Percentiles rank a stretch among this genome's conserved stretches.
These are phyloP conservation scores for Penicillium brasilianum DNA, from an alignment of 2,329 filamentous ascomycete genomes.

Conservation along the genomic window DNA sequence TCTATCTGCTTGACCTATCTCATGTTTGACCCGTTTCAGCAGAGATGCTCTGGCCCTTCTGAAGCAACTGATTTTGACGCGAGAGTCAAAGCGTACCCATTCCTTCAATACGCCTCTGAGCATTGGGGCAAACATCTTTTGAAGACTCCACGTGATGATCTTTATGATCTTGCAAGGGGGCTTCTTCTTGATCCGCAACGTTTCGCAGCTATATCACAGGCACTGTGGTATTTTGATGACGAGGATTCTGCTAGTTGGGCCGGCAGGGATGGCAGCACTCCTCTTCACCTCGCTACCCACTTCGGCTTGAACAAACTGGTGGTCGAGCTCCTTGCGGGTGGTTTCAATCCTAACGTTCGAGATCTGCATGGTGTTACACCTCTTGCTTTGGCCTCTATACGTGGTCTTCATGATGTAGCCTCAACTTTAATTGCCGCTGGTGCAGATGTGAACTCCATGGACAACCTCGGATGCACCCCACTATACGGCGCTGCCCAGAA, in stretches of 20 bases:
- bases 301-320: slow-evolving; percentile 9
- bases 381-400: not conserved
- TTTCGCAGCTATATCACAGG: slow-evolving; percentile 5
- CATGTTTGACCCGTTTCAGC: slow-evolving; percentile 4
- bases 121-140: slow-evolving; percentile 11
- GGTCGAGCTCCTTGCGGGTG: slow-evolving; percentile 4
- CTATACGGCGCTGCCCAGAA: not conserved
- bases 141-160: not conserved
- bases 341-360: not conserved
- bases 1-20: slow-evolving; percentile 6
- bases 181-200: not conserved
- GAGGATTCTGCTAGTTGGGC: slow-evolving; percentile 9
- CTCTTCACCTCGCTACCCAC: slow-evolving; percentile 7
- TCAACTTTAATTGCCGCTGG: slow-evolving; percentile 4
- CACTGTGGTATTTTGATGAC: slow-evolving; percentile 10
- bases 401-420: not conserved
- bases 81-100: slow-evolving; percentile 1
- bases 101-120: slow-evolving; percentile 5
- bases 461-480: slow-evolving; percentile 3
- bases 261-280: slow-evolving; percentile 8
- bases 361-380: slow-evolving; percentile 9
- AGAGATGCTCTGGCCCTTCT: slow-evolving; percentile 3
- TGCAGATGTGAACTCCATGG: slow-evolving; percentile 7
- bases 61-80: slow-evolving; percentile 7
- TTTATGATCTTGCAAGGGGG: not conserved